Evolutionary conservation across 441 rosid genomes (phyloP), one percentile per base, ranked within the genome.

Genomic region (Macaranga tanarius): DNA sequence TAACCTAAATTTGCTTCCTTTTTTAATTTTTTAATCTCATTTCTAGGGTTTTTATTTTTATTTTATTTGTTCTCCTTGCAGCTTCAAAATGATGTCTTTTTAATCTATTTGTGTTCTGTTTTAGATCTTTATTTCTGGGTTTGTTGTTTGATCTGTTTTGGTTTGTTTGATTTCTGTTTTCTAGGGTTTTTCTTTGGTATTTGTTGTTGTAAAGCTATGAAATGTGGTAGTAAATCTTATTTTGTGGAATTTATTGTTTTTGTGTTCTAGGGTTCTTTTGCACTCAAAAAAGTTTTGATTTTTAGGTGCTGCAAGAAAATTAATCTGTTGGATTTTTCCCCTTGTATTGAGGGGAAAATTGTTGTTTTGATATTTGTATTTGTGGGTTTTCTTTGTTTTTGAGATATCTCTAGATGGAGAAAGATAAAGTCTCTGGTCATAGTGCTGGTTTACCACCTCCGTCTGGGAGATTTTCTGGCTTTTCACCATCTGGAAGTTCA

Each of bases 371-470:
- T 16, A 7, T 13, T 34, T 34, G 19, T 44, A 58, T 20, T 19
- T 65, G 50, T 58, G 38, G 20, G 67, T 28, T 63, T 42, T 42
- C 12, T 55, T 22, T 55, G 1, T 7, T 70, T 72, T 45, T 11
- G 67, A 48, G 62, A 26, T 44, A 62, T 62, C 31, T 48, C 28
- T 19, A 40, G 79, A 92, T 92, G 97, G 95, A 92, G n/a, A 92
- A 81, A 82, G 98, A 89, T 55, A 92, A 91, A 75, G 73, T 88
- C 69, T 79, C 83, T 0, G 72, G 79, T 54, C 87, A 80, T 65
- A 54, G 82, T 70, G 81, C 89, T 25, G 89, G 91, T 72, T 71
- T 85, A 4, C 89, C 87, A 7, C 97, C 97, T 11, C 93, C 89
- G 0, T 81, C 96, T 0, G 90, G 93, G 57, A 85, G 98, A 19